Conservation (phyloP, 331 rosid species). For the Cydonia oblonga region DNA sequence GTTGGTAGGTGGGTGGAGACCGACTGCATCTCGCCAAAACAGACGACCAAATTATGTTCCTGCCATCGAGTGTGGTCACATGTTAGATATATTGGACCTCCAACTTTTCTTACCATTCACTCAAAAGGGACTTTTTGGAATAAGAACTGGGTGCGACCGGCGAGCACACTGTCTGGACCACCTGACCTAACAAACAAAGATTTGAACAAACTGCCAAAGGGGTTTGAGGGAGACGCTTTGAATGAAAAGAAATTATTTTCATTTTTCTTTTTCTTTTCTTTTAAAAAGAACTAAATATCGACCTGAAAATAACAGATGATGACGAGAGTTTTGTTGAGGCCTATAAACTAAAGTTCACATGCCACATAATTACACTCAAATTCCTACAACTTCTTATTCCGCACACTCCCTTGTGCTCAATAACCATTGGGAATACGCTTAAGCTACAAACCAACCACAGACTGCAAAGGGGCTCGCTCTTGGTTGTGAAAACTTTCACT, state of each 20-base stretch:
- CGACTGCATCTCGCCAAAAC: neutral
- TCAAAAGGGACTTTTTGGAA: neutral
- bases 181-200: too few species aligned
- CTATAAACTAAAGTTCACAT: slow-evolving; percentile 40
- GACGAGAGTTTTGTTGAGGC: slow-evolving; percentile 23
- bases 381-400: slow-evolving; percentile 43
- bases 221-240: neutral
- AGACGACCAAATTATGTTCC: neutral
- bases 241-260: neutral
- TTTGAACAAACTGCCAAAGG: neutral
- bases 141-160: too few species aligned
- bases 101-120: neutral
- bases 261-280: slow-evolving; percentile 3
- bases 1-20: neutral
- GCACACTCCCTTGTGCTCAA: slow-evolving; percentile 35
- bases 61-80: neutral
- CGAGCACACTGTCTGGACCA: too few species aligned
- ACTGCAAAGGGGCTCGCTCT: slow-evolving; percentile 29
- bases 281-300: slow-evolving; percentile 8
- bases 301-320: slow-evolving; percentile 31
- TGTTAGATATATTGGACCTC: neutral
- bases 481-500: slow-evolving; percentile 23
- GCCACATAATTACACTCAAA: slow-evolving; percentile 53
- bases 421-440: slow-evolving; percentile 30
- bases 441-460: slow-evolving; percentile 34